Evolutionary conservation across 2,329 filamentous ascomycete species (phyloP).

Genomic region (Catunica adiposa): DNA sequence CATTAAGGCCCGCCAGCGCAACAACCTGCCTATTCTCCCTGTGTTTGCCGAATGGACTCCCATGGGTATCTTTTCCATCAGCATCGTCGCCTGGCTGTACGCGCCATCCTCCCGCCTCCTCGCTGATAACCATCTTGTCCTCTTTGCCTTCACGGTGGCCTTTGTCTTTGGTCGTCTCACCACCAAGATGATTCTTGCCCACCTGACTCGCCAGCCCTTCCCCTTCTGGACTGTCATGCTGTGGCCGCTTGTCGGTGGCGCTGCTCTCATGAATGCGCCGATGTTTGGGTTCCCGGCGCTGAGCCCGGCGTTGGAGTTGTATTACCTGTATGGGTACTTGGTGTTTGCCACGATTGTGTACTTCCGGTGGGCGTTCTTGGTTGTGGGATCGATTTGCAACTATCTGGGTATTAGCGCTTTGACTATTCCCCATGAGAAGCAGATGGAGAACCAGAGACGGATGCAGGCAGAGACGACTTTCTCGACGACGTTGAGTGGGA

Average conservation of each 20-base stretch:
- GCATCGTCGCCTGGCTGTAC: slow-evolving; percentile 70
- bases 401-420: slow-evolving; percentile 90
- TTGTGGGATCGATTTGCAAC: slow-evolving; percentile 79
- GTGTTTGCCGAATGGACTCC: slow-evolving; percentile 90
- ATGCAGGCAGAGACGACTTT: slow-evolving; percentile 12
- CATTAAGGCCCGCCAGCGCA: slow-evolving; percentile 51
- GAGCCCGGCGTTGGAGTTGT: slow-evolving; percentile 49
- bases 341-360: slow-evolving; percentile 73
- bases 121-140: slow-evolving; percentile 68
- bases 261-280: slow-evolving; percentile 67
- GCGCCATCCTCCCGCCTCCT: slow-evolving; percentile 75
- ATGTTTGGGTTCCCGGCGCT: slow-evolving; percentile 53
- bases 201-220: slow-evolving; percentile 84
- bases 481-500: slow-evolving; percentile 14
- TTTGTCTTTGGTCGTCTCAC: slow-evolving; percentile 97
- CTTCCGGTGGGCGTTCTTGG: slow-evolving; percentile 79
- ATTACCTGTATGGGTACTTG: slow-evolving; percentile 74
- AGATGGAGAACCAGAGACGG: slow-evolving; percentile 31
- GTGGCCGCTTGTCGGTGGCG: slow-evolving; percentile 70
- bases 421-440: slow-evolving; percentile 57
- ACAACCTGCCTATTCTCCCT: slow-evolving; percentile 58
- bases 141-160: slow-evolving; percentile 88
- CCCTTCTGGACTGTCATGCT: slow-evolving; percentile 94
- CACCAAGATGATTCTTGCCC: slow-evolving; percentile 95
- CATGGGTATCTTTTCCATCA: slow-evolving; percentile 63